Evolutionary conservation across 129 eudicot species (phyloP).

Genomic region (Centaurea solstitialis): DNA sequence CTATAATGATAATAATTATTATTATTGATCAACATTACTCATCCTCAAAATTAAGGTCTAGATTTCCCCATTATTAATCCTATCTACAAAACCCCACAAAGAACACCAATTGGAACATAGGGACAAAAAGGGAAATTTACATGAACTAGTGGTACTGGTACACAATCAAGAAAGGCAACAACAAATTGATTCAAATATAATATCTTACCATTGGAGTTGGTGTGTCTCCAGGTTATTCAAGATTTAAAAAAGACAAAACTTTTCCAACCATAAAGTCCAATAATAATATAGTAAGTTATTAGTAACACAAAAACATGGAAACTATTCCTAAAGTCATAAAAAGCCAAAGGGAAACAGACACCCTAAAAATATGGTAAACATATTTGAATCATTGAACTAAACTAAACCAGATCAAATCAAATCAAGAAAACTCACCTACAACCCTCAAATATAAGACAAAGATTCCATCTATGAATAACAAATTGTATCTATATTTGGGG

Average conservation of each 20-base stretch:
- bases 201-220: conserved; percentile 8
- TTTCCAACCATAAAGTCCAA: conserved; percentile 43
- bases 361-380: conserved; percentile 25
- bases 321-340: conserved; percentile 19
- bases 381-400: not conserved
- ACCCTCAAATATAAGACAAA: not conserved
- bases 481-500: not conserved
- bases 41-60: conserved; percentile 4
- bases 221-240: conserved; percentile 19
- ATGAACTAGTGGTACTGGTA: conserved; percentile 7
- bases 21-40: conserved; percentile 14
- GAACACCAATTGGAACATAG: conserved; percentile 21
- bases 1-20: too few species aligned
- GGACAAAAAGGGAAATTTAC: conserved; percentile 18
- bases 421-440: conserved; percentile 12
- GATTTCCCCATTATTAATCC: conserved; percentile 20
- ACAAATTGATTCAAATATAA: conserved; percentile 8
- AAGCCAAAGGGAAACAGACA: conserved; percentile 46
- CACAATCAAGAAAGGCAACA: conserved; percentile 13
- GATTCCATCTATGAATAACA: not conserved
- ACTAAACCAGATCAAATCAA: conserved; percentile 19
- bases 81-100: conserved; percentile 35
- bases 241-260: conserved; percentile 43
- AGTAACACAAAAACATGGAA: not conserved
- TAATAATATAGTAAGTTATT: conserved; percentile 12